A percentile compares a stretch with the other conserved stretches of the same genome.
Conservation (phyloP, 2,329 filamentous ascomycete species). For the Scedosporium minutisporum region DNA sequence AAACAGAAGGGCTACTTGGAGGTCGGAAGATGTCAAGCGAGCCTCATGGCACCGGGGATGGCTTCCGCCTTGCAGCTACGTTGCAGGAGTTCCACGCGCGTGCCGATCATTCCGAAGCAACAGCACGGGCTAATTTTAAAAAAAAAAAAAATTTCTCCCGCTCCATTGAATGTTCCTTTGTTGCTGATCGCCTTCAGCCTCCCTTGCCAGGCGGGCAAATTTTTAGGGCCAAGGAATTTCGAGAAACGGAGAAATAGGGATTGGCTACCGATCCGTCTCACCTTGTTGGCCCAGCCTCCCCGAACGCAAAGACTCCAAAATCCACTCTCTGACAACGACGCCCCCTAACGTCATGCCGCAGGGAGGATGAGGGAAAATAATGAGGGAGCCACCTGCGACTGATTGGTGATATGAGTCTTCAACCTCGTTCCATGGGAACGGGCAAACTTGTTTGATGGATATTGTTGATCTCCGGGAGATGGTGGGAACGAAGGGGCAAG, state of each 20-base stretch:
- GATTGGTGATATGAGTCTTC: too few species aligned
- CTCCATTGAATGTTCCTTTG: neutral
- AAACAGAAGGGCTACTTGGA: neutral
- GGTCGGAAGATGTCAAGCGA: slow-evolving; percentile 12
- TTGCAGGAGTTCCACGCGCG: slow-evolving; percentile 12
- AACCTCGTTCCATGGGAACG: neutral
- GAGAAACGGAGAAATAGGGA: neutral
- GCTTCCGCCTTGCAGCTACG: slow-evolving; percentile 17
- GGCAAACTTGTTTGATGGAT: neutral
- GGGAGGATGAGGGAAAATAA: neutral
- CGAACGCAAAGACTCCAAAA: slow-evolving; percentile 3
- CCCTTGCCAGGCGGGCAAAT: slow-evolving; percentile 2
- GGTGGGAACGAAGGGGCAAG: neutral
- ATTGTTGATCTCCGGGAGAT: neutral
- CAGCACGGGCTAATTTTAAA: slow-evolving; percentile 20
- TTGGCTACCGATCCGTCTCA: neutral
- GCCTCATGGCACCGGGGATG: slow-evolving; percentile 21
- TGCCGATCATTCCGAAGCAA: neutral
- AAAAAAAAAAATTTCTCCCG: slow-evolving; percentile 10
- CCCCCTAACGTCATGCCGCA: neutral
- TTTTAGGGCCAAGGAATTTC: slow-evolving; percentile 4
- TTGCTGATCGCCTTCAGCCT: neutral
- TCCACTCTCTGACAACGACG: slow-evolving; percentile 1
- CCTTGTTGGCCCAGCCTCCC: neutral
- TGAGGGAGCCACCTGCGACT: neutral